Evolutionary conservation across 2,329 filamentous ascomycete genomes (phyloP).

Genomic region (Alternaria solani): DNA sequence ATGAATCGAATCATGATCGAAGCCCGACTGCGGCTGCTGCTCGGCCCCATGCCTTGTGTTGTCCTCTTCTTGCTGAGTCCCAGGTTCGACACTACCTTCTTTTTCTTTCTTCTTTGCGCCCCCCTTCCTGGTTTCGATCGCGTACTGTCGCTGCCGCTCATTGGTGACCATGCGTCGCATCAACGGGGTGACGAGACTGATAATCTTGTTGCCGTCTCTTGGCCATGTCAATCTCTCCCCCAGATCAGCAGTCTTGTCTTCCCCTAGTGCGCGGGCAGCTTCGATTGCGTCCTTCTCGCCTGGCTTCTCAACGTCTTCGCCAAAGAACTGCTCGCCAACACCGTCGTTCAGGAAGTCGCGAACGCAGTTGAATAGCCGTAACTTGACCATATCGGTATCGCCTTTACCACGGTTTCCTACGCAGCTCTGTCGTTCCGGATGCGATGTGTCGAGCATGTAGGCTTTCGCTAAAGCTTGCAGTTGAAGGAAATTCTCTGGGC

Average conservation of each 20-base stretch:
- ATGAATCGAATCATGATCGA: constrained; percentile 18
- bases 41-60: constrained; percentile 13
- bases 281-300: constrained; percentile 44
- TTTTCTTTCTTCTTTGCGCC: constrained; percentile 49
- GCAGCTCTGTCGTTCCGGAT: constrained; percentile 65
- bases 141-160: constrained; percentile 66
- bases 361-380: constrained; percentile 65
- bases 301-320: constrained; percentile 45
- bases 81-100: constrained; percentile 32
- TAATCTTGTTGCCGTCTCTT: constrained; percentile 62
- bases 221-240: constrained; percentile 61
- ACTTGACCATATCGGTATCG: constrained; percentile 64
- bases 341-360: constrained; percentile 62
- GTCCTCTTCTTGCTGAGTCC: constrained; percentile 13
- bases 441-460: constrained; percentile 64
- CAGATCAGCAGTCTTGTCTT: constrained; percentile 46
- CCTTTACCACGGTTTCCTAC: constrained; percentile 65
- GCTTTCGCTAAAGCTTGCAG: constrained; percentile 64
- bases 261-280: constrained; percentile 49
- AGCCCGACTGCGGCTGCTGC: constrained; percentile 20
- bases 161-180: constrained; percentile 68
- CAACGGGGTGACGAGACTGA: constrained; percentile 65
- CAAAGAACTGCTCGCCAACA: constrained; percentile 62
- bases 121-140: constrained; percentile 63
- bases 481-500: constrained; percentile 64